Base-by-base conservation (phyloP, 2,329 filamentous ascomycete genomes). In the Calonectria crousiana region DNA sequence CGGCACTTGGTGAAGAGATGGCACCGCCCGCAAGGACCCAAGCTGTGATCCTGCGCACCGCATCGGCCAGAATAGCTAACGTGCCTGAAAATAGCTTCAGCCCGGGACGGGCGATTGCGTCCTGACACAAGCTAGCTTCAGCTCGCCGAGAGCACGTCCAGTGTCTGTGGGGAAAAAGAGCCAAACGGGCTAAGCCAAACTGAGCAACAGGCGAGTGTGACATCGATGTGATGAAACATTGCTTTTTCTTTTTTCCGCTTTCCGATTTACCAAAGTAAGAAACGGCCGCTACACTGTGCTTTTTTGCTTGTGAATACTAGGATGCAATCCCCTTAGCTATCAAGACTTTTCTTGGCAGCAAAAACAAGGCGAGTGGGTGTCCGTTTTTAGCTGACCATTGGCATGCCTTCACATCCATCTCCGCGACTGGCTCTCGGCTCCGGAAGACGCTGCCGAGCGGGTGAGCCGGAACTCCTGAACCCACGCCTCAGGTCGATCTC, bases 71-170 rank as follows among this genome's bases (percentile, higher is more conserved):
- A 62, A 16, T 28, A 28, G 36, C 23, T 62, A 34, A 62, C 56
- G 56, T 62, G 56, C 56, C 32, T 41, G 56, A 41, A 26, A 62
- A 41, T 38, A 62, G 56, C 56, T 62, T 41, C 34, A 62, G 36
- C 23, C n/a, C 18, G 44, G 34, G 36, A 62, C 56, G 6, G 56
- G 10, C 56, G 56, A 62, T 36, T 38, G 56, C 56, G 23, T 38
- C 56, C 56, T 62, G 56, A 62, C 34, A 62, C 56, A 62, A 10
- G 56, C 36, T 62, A 62, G 56, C 56, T 62, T 62, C 36, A 62
- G 56, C 56, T 30, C n/a, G 23, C 41, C 56, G 56, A 26, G 34
- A 60, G 34, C 56, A 60, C 32, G 56, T 60, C 56, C 56, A 41
- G 14, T 13, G 56, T 62, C 26, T 41, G 34, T 62, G 56, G 34